A percentile compares a stretch with the other conserved stretches of the same genome.
These are phyloP conservation scores for Begonia peltatifolia DNA, from an alignment of 306 rosid genomes.

Conservation along the genomic window DNA sequence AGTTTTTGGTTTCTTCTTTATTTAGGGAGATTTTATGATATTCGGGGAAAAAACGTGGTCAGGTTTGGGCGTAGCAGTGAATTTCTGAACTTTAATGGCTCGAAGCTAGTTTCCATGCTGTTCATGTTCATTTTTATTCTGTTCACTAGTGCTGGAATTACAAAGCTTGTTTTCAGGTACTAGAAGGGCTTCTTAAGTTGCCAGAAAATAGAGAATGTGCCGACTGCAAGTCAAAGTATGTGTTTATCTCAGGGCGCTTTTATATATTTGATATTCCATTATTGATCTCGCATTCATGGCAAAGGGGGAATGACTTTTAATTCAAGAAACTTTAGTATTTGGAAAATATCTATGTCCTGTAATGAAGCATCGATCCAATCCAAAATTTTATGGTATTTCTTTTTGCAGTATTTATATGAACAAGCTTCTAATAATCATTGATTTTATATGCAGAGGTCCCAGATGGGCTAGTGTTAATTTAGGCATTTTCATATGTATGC, in stretches of 20 bases:
- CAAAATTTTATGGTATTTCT: not conserved
- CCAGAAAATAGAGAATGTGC: slow-evolving; percentile 98
- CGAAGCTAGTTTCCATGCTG: no score
- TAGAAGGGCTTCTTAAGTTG: slow-evolving; percentile 93
- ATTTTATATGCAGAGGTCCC: slow-evolving; percentile 65
- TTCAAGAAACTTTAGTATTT: no score
- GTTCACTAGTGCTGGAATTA: no score
- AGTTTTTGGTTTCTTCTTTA: no score
- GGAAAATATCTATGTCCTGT: no score
- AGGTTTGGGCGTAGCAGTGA: no score
- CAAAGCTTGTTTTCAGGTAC: slow-evolving; percentile 38
- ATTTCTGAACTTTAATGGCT: no score
- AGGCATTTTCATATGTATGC: slow-evolving; percentile 98
- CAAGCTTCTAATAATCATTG: no score
- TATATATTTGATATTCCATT: not conserved
- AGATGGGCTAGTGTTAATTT: slow-evolving; percentile 99
- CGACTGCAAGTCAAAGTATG: slow-evolving; percentile 97
- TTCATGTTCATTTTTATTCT: no score
- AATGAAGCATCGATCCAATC: not conserved
- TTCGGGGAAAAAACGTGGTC: no score
- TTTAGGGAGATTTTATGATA: no score
- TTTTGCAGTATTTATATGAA: slow-evolving; percentile 4
- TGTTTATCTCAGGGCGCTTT: slow-evolving; percentile 3
- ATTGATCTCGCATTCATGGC: not conserved
- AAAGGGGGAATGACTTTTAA: no score